Evolutionary conservation across 2,329 filamentous ascomycete genomes (phyloP).

Genomic region (Neopestalotiopsis rosae): DNA sequence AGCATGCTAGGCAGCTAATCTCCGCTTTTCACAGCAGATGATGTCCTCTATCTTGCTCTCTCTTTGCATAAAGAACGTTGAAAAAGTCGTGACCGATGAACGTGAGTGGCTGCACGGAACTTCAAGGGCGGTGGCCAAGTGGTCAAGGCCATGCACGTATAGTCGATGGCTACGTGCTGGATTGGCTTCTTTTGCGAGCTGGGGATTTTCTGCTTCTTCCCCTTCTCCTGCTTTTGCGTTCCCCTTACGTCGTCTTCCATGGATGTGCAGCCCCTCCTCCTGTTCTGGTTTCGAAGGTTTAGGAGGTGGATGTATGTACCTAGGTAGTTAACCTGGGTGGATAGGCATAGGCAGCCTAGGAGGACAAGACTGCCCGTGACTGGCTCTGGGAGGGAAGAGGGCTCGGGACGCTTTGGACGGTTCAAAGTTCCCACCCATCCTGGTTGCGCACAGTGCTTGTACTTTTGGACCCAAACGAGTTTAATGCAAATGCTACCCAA

Average conservation of each 20-base stretch:
- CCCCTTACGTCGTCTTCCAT: background rate
- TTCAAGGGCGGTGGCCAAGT: background rate
- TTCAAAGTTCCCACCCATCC: background rate
- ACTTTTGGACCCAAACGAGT: background rate
- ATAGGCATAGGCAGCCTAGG: background rate
- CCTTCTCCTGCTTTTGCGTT: background rate
- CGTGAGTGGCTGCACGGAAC: background rate
- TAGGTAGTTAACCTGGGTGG: background rate
- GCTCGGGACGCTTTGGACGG: background rate
- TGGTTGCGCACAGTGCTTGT: conserved; percentile 6
- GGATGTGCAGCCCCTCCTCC: background rate
- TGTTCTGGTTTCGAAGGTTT: background rate
- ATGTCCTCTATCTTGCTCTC: background rate
- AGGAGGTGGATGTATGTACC: background rate
- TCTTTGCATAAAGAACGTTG: background rate
- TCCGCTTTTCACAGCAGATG: background rate
- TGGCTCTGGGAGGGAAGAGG: background rate
- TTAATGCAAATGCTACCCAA: conserved; percentile 12
- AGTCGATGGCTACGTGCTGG: background rate
- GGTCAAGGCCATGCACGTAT: background rate
- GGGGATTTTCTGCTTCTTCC: background rate
- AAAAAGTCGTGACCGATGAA: background rate
- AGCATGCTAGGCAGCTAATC: background rate
- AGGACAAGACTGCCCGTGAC: background rate
- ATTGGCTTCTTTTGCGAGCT: background rate